These are phyloP conservation scores for Breviolum minutum DNA, from an alignment of 73 alveolate species.

Conservation along the genomic window DNA sequence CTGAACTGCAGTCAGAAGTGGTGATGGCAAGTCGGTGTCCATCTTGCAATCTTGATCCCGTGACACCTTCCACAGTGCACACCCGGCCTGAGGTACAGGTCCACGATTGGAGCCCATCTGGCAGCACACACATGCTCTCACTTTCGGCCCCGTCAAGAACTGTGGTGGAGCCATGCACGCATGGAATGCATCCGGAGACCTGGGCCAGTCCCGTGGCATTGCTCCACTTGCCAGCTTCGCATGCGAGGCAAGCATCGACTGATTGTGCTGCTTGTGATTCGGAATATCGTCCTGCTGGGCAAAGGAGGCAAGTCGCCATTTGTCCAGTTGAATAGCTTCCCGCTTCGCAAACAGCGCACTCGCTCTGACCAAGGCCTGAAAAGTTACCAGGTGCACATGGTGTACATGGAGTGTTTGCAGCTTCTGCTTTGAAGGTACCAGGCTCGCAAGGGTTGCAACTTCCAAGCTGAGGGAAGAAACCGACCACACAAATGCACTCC, in stretches of 20 bases:
- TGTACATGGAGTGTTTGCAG: slow-evolving; percentile 17
- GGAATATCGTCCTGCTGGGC: slow-evolving; percentile 65
- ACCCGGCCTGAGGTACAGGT: slow-evolving; percentile 42
- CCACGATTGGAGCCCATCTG: not conserved
- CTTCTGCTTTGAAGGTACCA: slow-evolving; percentile 39
- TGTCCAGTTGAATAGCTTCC: slow-evolving; percentile 49
- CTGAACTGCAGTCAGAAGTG: slow-evolving; percentile 11
- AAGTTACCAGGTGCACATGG: slow-evolving; percentile 41
- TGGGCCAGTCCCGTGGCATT: slow-evolving; percentile 27
- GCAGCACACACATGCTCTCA: slow-evolving; percentile 4
- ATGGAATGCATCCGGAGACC: not conserved
- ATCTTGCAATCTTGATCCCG: slow-evolving; percentile 30
- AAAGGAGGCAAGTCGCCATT: not conserved
- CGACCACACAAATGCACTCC: slow-evolving; percentile 54
- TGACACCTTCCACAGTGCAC: slow-evolving; percentile 11
- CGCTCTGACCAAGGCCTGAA: not conserved
- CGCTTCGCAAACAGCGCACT: slow-evolving; percentile 11
- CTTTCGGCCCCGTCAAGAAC: slow-evolving; percentile 29
- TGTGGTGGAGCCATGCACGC: slow-evolving; percentile 52
- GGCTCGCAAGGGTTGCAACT: slow-evolving; percentile 11
- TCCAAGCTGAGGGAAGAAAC: not conserved
- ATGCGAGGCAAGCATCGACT: slow-evolving; percentile 13
- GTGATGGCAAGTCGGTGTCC: slow-evolving; percentile 64
- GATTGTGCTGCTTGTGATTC: not conserved
- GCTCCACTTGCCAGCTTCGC: slow-evolving; percentile 63